Base-by-base conservation (phyloP, 1,284 basidiomycete species). In the Hymenochaete sp. region DNA sequence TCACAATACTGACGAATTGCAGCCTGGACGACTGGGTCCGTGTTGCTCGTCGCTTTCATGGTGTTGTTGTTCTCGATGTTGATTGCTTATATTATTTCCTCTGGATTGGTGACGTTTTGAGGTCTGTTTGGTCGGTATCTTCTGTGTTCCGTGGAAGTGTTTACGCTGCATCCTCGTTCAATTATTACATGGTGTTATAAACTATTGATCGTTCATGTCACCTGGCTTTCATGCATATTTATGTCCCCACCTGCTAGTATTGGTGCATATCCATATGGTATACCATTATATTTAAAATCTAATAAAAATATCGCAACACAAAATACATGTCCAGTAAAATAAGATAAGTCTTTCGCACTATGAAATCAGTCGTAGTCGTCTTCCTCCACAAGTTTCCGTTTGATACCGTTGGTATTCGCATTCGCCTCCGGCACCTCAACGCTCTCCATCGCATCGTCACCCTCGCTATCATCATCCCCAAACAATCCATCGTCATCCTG, bases 361-460 rank as follows among this genome's bases (percentile, higher is more conserved):
- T 16, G 32, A 35, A 35, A 45, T 59, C 55, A 88, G 60, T 88
- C 85, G 53, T 89, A 89, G 58, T 90, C 85, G 52, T 89, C 85
- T 54, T 88, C 86, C 59, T 89, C 85, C 1, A 87, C 79, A 40
- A 88, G 61, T 59, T 87, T 86, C 32, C 86, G 70, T 59, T 85
- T 86, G 37, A 77, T 67, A 16, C 81, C 83, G 52, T 80, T 81
- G 13, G 65, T 61, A n/a, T 62, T 62, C 14, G 45, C 11, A 18
- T 64, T 62, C 19, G 67, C 62, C 10, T 55, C 45, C 1, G 62
- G 63, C 14, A 69, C 59, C 53, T 79, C 72, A 13, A 82, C 75
- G 50, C 84, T 81, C 53, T 85, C 81, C 82, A 85, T 85, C 4
- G 67, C 75, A 48, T 85, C 82, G 53, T 75, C 79, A 32, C 81